Percentiles rank a stretch among this genome's conserved stretches.
Conservation (phyloP, 2,329 filamentous ascomycete genomes). For the Cyphellophora europaea region DNA sequence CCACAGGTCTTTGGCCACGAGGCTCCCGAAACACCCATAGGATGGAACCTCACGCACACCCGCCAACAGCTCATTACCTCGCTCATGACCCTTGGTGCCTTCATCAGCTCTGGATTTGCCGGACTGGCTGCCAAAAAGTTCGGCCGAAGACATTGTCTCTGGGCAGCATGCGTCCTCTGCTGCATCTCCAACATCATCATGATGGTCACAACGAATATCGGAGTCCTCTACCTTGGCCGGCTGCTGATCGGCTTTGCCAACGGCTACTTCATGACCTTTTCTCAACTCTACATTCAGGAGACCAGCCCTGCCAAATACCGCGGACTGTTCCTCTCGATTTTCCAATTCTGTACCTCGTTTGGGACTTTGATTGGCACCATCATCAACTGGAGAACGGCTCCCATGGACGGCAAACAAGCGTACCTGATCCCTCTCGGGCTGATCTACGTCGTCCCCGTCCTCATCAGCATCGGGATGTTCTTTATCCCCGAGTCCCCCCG, state of each 20-base stretch:
- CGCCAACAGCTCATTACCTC: conserved; percentile 36
- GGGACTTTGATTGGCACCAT: conserved; percentile 32
- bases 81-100: conserved; percentile 35
- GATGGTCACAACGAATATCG: conserved; percentile 46
- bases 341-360: conserved; percentile 39
- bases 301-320: conserved; percentile 1
- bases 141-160: conserved; percentile 29
- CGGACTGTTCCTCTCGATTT: conserved; percentile 34
- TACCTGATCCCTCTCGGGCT: conserved; percentile 28
- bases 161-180: conserved; percentile 39
- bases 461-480: conserved; percentile 19
- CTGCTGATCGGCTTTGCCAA: conserved; percentile 47
- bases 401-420: conserved; percentile 22
- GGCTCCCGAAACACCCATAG: conserved; percentile 15
- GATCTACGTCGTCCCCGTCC: conserved; percentile 21
- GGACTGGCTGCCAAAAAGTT: conserved; percentile 1
- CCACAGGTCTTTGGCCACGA: conserved; percentile 17
- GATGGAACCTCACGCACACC: conserved; percentile 25
- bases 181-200: conserved; percentile 45
- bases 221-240: conserved; percentile 44
- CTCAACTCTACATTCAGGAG: conserved; percentile 39
- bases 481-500: conserved; percentile 24
- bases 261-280: conserved; percentile 48
- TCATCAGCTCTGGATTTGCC: conserved; percentile 27
- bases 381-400: conserved; percentile 35